These are phyloP conservation scores for Saitozyma podzolica DNA, from an alignment of 768 basidiomycete genomes.

Conservation along the genomic window DNA sequence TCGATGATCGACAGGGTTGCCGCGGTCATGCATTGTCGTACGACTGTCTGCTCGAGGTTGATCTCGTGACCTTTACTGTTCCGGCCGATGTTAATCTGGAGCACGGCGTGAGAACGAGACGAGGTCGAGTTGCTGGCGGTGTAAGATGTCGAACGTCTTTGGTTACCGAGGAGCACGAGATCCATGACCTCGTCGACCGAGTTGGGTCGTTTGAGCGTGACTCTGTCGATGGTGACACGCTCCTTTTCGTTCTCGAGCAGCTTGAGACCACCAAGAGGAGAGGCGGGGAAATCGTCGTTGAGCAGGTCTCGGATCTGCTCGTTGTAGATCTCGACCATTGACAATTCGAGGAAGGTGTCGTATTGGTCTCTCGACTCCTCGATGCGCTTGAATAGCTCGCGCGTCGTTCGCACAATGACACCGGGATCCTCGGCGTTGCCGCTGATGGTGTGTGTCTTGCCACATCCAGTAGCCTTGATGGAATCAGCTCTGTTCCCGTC, in stretches of 20 bases:
- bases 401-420: conserved; percentile 94
- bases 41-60: conserved; percentile 73
- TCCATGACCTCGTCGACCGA: conserved; percentile 91
- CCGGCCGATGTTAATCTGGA: conserved; percentile 90
- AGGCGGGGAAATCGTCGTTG: conserved; percentile 61
- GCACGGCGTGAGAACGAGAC: conserved; percentile 94
- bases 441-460: conserved; percentile 98
- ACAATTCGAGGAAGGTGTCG: conserved; percentile 83
- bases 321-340: conserved; percentile 98
- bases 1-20: conserved; percentile 97
- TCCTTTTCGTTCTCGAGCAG: conserved; percentile 88
- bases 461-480: conserved; percentile 95
- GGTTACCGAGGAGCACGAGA: conserved; percentile 86
- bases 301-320: conserved; percentile 97
- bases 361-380: conserved; percentile 81
- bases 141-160: conserved; percentile 82
- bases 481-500: no score
- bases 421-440: conserved; percentile 85
- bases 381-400: conserved; percentile 91
- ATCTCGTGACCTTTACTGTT: conserved; percentile 70
- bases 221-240: conserved; percentile 77
- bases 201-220: conserved; percentile 75
- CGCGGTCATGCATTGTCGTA: conserved; percentile 53
- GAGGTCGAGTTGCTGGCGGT: conserved; percentile 96
- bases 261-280: conserved; percentile 81